Conservation (phyloP, 2,329 filamentous ascomycete species). For the Arthroderma sp. region DNA sequence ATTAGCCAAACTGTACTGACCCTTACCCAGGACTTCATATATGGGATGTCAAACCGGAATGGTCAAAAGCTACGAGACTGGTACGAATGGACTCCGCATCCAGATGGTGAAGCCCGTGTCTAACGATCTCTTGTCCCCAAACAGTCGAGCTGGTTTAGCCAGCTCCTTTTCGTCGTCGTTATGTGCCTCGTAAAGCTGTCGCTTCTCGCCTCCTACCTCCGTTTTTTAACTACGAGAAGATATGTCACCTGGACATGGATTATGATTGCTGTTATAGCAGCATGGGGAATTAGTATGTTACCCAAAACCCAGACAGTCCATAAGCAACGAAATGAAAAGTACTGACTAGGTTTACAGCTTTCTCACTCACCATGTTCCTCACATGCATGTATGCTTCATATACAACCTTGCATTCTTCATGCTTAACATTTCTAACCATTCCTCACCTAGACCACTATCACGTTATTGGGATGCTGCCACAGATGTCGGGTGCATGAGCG, state of each 20-base stretch:
- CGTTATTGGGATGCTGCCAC: slow-evolving; percentile 6
- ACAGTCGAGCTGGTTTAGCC: slow-evolving; percentile 11
- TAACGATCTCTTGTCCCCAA: background rate
- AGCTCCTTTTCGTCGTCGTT: slow-evolving; percentile 9
- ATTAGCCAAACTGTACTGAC: background rate
- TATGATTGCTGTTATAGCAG: slow-evolving; percentile 6
- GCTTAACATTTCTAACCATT: background rate
- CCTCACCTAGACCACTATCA: slow-evolving; percentile 5
- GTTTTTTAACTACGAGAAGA: slow-evolving; percentile 6
- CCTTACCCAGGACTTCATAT: slow-evolving; percentile 9
- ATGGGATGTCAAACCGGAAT: slow-evolving; percentile 11
- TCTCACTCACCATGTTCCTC: slow-evolving; percentile 7
- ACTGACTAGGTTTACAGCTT: slow-evolving; percentile 6
- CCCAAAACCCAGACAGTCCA: background rate
- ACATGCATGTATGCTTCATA: slow-evolving; percentile 7
- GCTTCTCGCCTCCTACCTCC: slow-evolving; percentile 10
- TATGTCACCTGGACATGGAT: slow-evolving; percentile 6
- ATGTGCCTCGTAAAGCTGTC: slow-evolving; percentile 12
- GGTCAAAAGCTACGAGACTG: slow-evolving; percentile 5
- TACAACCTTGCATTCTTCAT: no score
- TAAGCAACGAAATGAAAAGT: background rate
- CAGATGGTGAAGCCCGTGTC: background rate
- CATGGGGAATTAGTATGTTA: slow-evolving; percentile 10
- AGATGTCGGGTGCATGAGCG: slow-evolving; percentile 6
- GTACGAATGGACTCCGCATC: slow-evolving; percentile 2